phyloP scores from a whole-genome alignment of 1,284 basidiomycete genomes.

The Naganishia liquefaciens region DNA sequence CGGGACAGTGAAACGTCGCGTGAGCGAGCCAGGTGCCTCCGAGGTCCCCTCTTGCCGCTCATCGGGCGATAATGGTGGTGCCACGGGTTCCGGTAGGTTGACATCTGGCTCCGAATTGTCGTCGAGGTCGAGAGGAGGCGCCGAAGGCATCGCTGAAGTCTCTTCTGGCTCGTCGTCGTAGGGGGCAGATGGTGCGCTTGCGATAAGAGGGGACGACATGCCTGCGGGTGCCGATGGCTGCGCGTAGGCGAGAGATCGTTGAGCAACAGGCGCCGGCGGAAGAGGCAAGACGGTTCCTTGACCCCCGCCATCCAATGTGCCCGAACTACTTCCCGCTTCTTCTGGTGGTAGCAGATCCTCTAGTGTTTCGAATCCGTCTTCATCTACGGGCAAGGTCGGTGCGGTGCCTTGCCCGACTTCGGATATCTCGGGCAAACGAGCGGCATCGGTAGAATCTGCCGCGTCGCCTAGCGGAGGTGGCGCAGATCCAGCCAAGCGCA shows the following conservation, averaged over 20 bases:
- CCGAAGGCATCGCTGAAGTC: slow-evolving; percentile 19
- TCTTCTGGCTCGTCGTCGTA: slow-evolving; percentile 13
- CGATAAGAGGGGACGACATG: background rate
- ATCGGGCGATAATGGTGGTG: background rate
- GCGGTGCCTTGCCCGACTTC: slow-evolving; percentile 36
- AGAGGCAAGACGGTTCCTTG: slow-evolving; percentile 33
- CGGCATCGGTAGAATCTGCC: background rate
- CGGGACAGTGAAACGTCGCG: slow-evolving; percentile 13
- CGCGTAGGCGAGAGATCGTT: slow-evolving; percentile 35
- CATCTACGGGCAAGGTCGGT: slow-evolving; percentile 49
- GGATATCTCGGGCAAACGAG: background rate
- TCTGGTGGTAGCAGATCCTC: slow-evolving; percentile 27
- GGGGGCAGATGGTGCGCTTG: slow-evolving; percentile 35
- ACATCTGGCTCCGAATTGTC: slow-evolving; percentile 17
- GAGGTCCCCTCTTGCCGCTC: background rate
- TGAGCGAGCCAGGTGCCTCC: background rate
- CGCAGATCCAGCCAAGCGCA: slow-evolving; percentile 48
- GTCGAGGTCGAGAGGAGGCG: slow-evolving; percentile 38
- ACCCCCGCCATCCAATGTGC: slow-evolving; percentile 5
- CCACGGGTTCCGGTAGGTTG: background rate
- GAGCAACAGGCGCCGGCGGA: slow-evolving; percentile 32
- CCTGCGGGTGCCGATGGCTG: slow-evolving; percentile 39
- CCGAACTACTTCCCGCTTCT: background rate
- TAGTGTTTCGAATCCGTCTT: slow-evolving; percentile 48
- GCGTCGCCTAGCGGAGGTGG: slow-evolving; percentile 31